Percentiles rank a stretch among this genome's conserved stretches.
These are phyloP conservation scores for Pleurotus platypus DNA, from an alignment of 768 basidiomycete genomes.

Conservation along the genomic window DNA sequence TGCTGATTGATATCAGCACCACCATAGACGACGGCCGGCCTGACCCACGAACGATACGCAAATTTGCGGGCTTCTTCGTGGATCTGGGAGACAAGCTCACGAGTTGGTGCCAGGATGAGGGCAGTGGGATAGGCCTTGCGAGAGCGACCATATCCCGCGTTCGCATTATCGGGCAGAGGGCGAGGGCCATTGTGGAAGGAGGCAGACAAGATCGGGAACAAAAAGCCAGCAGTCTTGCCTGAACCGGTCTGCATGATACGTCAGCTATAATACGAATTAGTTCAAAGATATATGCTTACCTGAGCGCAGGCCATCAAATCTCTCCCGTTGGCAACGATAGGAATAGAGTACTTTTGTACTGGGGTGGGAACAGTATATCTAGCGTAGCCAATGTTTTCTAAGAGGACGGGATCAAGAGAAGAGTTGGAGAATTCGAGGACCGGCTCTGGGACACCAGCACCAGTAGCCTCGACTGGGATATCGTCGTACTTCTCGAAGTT, in stretches of 20 bases:
- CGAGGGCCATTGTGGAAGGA: slow-evolving; percentile 83
- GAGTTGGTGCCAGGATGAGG: slow-evolving; percentile 96
- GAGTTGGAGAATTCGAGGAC: slow-evolving; percentile 82
- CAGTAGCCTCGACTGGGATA: slow-evolving; percentile 98
- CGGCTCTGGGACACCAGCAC: slow-evolving; percentile 95
- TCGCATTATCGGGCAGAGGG: slow-evolving; percentile 55
- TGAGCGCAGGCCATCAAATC: slow-evolving; percentile 96
- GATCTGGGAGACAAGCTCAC: slow-evolving; percentile 98
- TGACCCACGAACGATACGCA: slow-evolving; percentile 98
- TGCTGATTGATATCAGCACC: slow-evolving; percentile 98
- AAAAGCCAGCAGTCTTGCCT: slow-evolving; percentile 98
- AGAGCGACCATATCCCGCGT: slow-evolving; percentile 52
- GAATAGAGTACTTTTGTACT: slow-evolving; percentile 99
- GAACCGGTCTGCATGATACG: slow-evolving; percentile 84
- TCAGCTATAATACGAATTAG: slow-evolving; percentile 14
- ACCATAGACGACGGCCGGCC: slow-evolving; percentile 98
- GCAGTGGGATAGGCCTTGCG: slow-evolving; percentile 96
- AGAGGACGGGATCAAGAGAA: slow-evolving; percentile 87
- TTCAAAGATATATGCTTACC: slow-evolving; percentile 37
- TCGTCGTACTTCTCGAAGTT: slow-evolving; percentile 99
- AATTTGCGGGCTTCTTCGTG: slow-evolving; percentile 99
- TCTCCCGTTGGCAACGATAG: slow-evolving; percentile 87
- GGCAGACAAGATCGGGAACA: slow-evolving; percentile 97
- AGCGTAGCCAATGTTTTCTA: slow-evolving; percentile 92
- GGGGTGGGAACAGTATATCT: slow-evolving; percentile 96